Evolutionary conservation across 1,284 basidiomycete species (phyloP).

Genomic region (Irpex sp.): DNA sequence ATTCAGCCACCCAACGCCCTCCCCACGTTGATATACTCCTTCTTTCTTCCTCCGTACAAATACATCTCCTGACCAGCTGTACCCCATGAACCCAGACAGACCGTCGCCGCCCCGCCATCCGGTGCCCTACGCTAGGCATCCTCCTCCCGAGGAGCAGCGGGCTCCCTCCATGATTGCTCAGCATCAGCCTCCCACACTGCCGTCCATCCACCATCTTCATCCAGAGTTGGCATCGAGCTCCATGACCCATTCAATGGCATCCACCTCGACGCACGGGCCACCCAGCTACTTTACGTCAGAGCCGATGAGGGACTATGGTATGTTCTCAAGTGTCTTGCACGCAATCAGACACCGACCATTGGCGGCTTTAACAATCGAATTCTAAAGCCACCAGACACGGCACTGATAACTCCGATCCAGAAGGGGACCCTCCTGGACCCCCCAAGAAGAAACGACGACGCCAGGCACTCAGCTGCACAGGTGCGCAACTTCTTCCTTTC

Average conservation of each 20-base stretch:
- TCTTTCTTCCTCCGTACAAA: constrained; percentile 6
- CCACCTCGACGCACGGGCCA: constrained; percentile 13
- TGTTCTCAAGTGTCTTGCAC: background rate
- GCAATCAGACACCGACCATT: background rate
- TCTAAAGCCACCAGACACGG: constrained; percentile 18
- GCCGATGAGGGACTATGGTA: constrained; percentile 18
- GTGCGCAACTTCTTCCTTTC: constrained; percentile 31
- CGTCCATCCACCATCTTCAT: constrained; percentile 64
- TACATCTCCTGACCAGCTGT: background rate
- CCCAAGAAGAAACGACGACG: constrained; percentile 74
- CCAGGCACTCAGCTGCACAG: constrained; percentile 75
- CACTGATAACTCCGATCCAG: constrained; percentile 42
- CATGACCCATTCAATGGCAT: constrained; percentile 14
- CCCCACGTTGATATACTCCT: constrained; percentile 10
- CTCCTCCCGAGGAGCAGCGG: constrained; percentile 15
- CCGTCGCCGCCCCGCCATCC: constrained; percentile 17
- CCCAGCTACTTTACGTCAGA: constrained; percentile 18
- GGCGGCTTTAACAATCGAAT: background rate
- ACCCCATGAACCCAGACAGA: constrained; percentile 18
- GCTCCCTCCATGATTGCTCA: constrained; percentile 6
- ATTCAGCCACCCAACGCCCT: constrained; percentile 11
- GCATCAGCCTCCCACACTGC: constrained; percentile 36
- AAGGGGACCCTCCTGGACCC: constrained; percentile 46
- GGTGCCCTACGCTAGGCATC: constrained; percentile 14
- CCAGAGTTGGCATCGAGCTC: constrained; percentile 47